Conservation (phyloP, 2,329 filamentous ascomycete genomes). For the Microcyclospora tardicrescens region DNA sequence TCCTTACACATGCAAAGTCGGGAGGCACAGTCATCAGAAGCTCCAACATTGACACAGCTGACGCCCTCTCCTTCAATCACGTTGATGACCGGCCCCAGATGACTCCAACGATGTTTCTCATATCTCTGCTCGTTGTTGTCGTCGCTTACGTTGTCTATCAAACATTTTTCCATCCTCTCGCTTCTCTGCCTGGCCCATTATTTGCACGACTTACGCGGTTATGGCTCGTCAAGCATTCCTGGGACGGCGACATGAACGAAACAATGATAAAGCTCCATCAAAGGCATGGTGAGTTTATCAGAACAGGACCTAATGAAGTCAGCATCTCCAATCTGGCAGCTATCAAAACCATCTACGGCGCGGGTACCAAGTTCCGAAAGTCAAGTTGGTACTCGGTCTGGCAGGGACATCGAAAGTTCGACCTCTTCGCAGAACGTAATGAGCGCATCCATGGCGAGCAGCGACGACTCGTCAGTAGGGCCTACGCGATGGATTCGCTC, state of each 20-base stretch:
- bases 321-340: constrained; percentile 17
- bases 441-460: constrained; percentile 25
- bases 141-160: constrained; percentile 14
- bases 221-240: constrained; percentile 21
- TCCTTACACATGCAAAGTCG: too few species aligned
- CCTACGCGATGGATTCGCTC: constrained; percentile 27
- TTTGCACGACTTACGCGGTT: constrained; percentile 13
- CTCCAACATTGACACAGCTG: too few species aligned
- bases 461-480: constrained; percentile 22
- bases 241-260: constrained; percentile 20
- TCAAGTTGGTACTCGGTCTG: constrained; percentile 29
- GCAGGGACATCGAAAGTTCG: constrained; percentile 27
- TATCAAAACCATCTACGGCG: constrained; percentile 22
- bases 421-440: constrained; percentile 28
- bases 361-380: constrained; percentile 31
- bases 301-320: constrained; percentile 21
- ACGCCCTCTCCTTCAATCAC: too few species aligned
- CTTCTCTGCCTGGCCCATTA: constrained; percentile 17
- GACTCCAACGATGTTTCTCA: too few species aligned
- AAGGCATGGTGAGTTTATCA: constrained; percentile 19
- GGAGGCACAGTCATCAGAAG: too few species aligned
- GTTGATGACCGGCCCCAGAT: too few species aligned
- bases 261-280: constrained; percentile 19
- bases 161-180: constrained; percentile 14
- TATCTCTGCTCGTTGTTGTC: too few species aligned